Evolutionary conservation across 176 grass and related monocot genomes (phyloP).

Genomic region (Aegilops speltoides): DNA sequence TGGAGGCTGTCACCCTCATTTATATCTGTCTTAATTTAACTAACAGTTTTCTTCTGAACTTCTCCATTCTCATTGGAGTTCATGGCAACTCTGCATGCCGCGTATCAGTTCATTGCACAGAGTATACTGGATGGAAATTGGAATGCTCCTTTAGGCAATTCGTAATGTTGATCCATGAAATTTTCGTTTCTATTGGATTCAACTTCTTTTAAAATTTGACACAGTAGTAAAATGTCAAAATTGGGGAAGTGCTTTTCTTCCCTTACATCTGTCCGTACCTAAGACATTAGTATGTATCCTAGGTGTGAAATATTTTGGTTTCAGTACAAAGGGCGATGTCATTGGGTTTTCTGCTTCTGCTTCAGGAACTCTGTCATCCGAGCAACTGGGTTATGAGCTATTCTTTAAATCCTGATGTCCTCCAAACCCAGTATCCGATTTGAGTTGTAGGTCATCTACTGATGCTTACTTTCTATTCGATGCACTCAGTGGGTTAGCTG

Average conservation of each 20-base stretch:
- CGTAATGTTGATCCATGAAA: neutral
- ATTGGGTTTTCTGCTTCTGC: slow-evolving; percentile 31
- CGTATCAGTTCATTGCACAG: slow-evolving; percentile 7
- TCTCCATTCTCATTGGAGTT: neutral
- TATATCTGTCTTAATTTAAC: neutral
- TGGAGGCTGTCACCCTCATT: neutral
- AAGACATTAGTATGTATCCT: slow-evolving; percentile 44
- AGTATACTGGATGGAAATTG: neutral
- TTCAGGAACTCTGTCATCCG: slow-evolving; percentile 30
- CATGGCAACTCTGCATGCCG: neutral
- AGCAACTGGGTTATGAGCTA: slow-evolving; percentile 26
- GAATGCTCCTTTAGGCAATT: slow-evolving; percentile 3
- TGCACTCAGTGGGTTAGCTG: slow-evolving; percentile 16
- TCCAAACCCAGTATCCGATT: slow-evolving; percentile 24
- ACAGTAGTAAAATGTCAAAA: slow-evolving; percentile 29
- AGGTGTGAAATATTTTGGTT: slow-evolving; percentile 36
- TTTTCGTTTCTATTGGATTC: neutral
- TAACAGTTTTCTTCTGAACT: neutral
- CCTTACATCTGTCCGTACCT: slow-evolving; percentile 42
- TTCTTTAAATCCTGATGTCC: slow-evolving; percentile 11
- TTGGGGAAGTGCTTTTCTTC: slow-evolving; percentile 22
- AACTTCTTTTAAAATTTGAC: slow-evolving; percentile 3
- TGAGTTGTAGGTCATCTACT: slow-evolving; percentile 36
- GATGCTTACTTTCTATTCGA: slow-evolving; percentile 28
- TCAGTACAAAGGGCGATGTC: slow-evolving; percentile 34